Base-by-base conservation (phyloP, 1,284 basidiomycete genomes). In the Xerocomus nothofagi region DNA sequence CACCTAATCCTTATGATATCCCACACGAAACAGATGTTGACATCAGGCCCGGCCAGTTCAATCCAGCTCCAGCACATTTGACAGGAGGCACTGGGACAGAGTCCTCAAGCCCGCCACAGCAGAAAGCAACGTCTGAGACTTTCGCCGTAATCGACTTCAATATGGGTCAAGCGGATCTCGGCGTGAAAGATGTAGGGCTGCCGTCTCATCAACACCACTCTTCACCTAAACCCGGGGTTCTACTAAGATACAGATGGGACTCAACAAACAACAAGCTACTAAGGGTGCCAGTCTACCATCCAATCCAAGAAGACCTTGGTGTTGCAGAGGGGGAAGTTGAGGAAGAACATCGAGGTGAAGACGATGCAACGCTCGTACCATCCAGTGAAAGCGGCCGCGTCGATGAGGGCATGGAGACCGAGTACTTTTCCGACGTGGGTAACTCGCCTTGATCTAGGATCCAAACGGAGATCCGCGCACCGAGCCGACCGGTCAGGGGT, bases 361-460 rank as follows among this genome's bases (percentile, higher is more conserved):
- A 65, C 10, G 62, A 63, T 15, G 39, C 14, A 3, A 62, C 54
- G 0, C 40, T 60, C 4, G 57, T 58, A 15, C 26, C 49, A 8
- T 50, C 54, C n/a, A n/a, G n/a, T 40, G 60, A 62, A 46, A 55
- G 48, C 6, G 39, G 32, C 12, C 17, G 15, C 26, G 3, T 20
- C 4, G n/a, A 37, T 9, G 39, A 49, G 8, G 34, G 40, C 17
- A 36, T 33, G 36, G 41, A 30, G 23, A 51, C 33, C 9, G 49
- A 44, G 27, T 47, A 31, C 18, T 37, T 43, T 32, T 41, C 59
- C 7, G 56, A 41, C 17, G 12, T 11, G 36, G 31, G n/a, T 18
- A 26, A 30, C 15, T 24, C 23, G 8, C 37, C 36, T 30, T 14
- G 18, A 24, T 12, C 15, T n/a, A 23, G 10, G 21, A 24, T 31